Base-by-base conservation (phyloP, 2,329 filamentous ascomycete species). In the Sporothrix protearum region DNA sequence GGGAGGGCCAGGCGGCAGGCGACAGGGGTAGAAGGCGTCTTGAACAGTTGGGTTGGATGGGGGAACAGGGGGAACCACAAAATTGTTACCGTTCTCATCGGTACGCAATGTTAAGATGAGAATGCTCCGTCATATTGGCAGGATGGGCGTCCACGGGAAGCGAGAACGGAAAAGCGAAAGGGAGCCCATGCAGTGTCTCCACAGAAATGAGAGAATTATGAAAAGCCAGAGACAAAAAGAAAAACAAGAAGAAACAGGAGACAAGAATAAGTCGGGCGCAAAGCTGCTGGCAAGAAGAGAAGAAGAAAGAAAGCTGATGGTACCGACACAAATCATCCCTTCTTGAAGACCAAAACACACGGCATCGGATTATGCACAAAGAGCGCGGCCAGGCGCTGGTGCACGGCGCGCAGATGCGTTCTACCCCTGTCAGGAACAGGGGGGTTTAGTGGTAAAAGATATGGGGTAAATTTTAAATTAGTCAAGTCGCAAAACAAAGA, bases 101-200 rank as follows among this genome's bases (percentile, higher is more conserved):
- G 59, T 64, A 64, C 59, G 59, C 59, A n/a, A 64, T 64, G 59
- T 45, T 64, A 64, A 64, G 59, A 64, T 64, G 59, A 64, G 59
- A 42, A 64, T 64, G 22, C 59, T 64, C 59, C 59, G 59, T 64
- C 36, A 64, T 28, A 64, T 12, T 33, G 53, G 36, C n/a, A 64
- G 55, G 55, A 33, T 45, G 19, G 36, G 59, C 42, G 36, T n/a
- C n/a, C 33, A 25, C 30, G 16, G 51, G 53, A 55, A 55, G 30
- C 53, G 53, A 55, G 53, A 55, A 55, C 25, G 33, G 4, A 51
- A 67, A 12, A 25, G 8, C 28, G 5, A 16, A 36, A 22, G 30
- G 25, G 22, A n/a, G 49, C 12, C 19, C 49, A 51, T 51, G 49
- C 49, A 51, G 19, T 47, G 42, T 47, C 42, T 47, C 42, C 14